Evolutionary conservation across 2,329 filamentous ascomycete genomes (phyloP).

Genomic region (Fusarium fracticaudum): DNA sequence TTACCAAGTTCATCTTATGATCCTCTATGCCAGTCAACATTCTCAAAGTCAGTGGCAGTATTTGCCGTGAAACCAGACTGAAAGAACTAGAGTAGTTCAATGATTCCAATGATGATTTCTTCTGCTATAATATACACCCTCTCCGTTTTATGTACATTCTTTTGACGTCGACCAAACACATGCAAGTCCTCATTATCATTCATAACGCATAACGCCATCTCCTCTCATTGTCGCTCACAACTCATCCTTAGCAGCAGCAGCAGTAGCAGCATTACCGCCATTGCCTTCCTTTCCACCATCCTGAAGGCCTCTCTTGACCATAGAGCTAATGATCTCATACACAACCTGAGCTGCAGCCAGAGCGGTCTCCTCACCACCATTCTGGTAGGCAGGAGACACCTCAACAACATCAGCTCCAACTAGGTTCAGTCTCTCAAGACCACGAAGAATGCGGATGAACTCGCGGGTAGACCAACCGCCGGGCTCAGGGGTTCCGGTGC

Average conservation of each 20-base stretch:
- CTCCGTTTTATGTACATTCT: neutral
- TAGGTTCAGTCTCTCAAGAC: slow-evolving; percentile 83
- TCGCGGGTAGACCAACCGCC: slow-evolving; percentile 93
- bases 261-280: slow-evolving; percentile 20
- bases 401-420: slow-evolving; percentile 93
- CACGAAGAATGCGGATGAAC: slow-evolving; percentile 83
- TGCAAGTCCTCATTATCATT: neutral
- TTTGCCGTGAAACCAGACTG: neutral
- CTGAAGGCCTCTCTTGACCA: slow-evolving; percentile 65
- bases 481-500: slow-evolving; percentile 88
- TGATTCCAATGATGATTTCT: neutral
- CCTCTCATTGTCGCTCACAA: slow-evolving; percentile 39
- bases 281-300: slow-evolving; percentile 50
- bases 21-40: neutral
- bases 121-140: neutral
- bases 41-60: neutral
- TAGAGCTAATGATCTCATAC: slow-evolving; percentile 84
- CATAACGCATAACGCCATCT: slow-evolving; percentile 6
- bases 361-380: slow-evolving; percentile 80
- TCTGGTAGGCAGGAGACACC: slow-evolving; percentile 84
- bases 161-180: neutral
- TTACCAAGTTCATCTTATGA: neutral
- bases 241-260: slow-evolving; percentile 46
- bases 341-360: slow-evolving; percentile 85
- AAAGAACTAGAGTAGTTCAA: neutral